Evolutionary conservation across 2,329 filamentous ascomycete genomes (phyloP), one percentile per base, ranked within the genome.

Genomic region (Neonectria magnoliae): DNA sequence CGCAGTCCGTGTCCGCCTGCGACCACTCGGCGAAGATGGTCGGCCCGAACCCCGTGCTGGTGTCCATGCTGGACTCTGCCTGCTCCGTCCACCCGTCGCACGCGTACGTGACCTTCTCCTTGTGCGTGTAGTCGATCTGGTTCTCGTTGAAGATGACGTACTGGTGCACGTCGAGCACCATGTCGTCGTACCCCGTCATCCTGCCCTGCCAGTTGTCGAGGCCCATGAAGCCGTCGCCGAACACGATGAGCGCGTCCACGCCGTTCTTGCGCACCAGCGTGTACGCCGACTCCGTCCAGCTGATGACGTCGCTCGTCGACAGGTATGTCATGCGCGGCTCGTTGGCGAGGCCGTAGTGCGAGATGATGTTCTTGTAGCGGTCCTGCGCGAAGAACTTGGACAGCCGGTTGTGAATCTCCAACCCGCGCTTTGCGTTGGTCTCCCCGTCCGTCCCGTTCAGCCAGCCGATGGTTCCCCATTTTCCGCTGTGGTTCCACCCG

Each of bases 1-100:
- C 90, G 81, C 96, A 99, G 82, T 99, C 96, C 1, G 96, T 98
- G 80, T 99, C 96, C 42, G 96, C 95, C 82, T 98, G 95, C 0
- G 92, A 95, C 94, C 94, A 99, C 84, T 99, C 96, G 70, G 95
- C 96, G 78, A 97, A 94, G 71, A 98, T 88, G 18, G 94, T 98
- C 1, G 95, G 94, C 0, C 96, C 96, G 81, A 95, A 99, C 10
- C 95, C 95, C 0, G 90, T 93, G 5, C 83, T 79, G 5, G 85
- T 91, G 79, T 93, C 85, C 82, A 93, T 91, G 76, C 90, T 93
- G 65, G 88, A 81, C 66, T 87, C 76, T 14, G 93, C 88, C 83
- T 98, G 94, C 72, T 90, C 77, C 4, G 92, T 91, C 96, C 96
- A 99, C 58, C 90, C 93, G 18, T 86, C 82, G 81, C 96, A 99